Conservation (phyloP, 2,329 filamentous ascomycete genomes). For the Sphaerulina vaccinii region DNA sequence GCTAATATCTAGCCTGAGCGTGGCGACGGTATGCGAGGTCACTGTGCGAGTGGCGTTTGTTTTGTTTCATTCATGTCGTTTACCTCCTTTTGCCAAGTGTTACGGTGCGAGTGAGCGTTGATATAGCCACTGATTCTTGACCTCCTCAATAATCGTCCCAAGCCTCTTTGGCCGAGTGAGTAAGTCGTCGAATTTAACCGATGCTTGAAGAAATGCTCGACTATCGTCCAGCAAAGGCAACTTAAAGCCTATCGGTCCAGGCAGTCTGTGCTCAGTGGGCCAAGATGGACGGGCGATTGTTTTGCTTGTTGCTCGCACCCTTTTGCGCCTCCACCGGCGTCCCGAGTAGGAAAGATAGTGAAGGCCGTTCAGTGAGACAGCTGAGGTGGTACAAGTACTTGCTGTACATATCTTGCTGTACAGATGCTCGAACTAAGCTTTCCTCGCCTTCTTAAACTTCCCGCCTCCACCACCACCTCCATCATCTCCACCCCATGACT, state of each 20-base stretch:
- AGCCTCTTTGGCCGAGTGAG: not conserved
- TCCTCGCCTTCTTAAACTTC: conserved; percentile 33
- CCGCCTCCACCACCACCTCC: conserved; percentile 35
- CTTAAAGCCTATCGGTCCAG: not conserved
- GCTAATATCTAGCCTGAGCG: too few species aligned
- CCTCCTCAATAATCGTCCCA: not conserved
- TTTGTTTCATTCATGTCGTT: too few species aligned
- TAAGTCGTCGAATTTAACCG: not conserved
- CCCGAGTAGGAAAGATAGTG: not conserved
- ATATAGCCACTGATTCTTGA: too few species aligned
- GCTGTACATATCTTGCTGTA: too few species aligned
- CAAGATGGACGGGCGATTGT: not conserved
- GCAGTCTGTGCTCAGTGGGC: not conserved
- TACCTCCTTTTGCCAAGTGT: too few species aligned
- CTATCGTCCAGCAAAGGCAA: not conserved
- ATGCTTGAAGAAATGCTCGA: not conserved
- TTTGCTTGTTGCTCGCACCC: not conserved
- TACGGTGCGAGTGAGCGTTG: too few species aligned
- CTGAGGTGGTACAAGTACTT: too few species aligned
- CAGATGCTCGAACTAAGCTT: conserved; percentile 16
- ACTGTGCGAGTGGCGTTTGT: too few species aligned
- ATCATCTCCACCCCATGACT: conserved; percentile 51
- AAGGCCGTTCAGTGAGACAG: too few species aligned
- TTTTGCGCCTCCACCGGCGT: not conserved
- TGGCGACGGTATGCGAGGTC: too few species aligned